Percentiles rank a stretch among this genome's conserved stretches.
Conservation (phyloP, 805 yeast genomes). For the Starmerella vaccinii region DNA sequence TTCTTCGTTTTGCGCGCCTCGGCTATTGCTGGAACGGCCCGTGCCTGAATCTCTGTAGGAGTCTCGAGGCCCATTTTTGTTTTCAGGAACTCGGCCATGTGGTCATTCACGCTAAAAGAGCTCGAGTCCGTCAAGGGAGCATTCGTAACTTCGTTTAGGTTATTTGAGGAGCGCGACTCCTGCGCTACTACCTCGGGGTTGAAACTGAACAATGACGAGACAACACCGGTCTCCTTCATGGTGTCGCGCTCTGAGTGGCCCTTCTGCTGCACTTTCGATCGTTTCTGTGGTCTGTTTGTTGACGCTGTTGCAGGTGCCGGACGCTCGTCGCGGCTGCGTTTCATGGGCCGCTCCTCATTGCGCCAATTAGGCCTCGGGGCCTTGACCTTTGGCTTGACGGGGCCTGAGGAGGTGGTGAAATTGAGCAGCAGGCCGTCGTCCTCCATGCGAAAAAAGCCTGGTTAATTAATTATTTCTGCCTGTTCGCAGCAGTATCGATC, state of each 20-base stretch:
- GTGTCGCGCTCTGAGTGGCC: background rate
- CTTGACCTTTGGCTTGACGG: conserved; percentile 22
- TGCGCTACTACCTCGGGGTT: conserved; percentile 41
- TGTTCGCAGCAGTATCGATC: no score
- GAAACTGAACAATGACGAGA: conserved; percentile 76
- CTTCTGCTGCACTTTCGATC: conserved; percentile 13
- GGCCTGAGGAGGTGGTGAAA: conserved; percentile 41
- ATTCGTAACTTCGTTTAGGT: conserved; percentile 41
- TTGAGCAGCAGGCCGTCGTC: conserved; percentile 66
- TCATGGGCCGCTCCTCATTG: background rate
- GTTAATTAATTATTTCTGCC: background rate
- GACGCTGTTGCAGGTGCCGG: conserved; percentile 12
- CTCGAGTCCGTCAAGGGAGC: conserved; percentile 69
- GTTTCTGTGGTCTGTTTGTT: conserved; percentile 21
- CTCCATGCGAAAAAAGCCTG: no score
- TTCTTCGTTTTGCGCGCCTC: conserved; percentile 32
- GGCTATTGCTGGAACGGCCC: conserved; percentile 55
- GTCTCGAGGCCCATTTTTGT: conserved; percentile 22
- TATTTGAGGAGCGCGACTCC: conserved; percentile 15
- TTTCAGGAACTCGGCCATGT: conserved; percentile 7
- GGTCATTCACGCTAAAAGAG: conserved; percentile 11
- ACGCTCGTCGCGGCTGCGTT: background rate
- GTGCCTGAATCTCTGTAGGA: conserved; percentile 83
- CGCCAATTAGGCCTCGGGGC: conserved; percentile 5
- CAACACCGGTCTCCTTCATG: conserved; percentile 33